Evolutionary conservation across 2,329 filamentous ascomycete genomes (phyloP).

Genomic region (Sporothrix variecibatus): DNA sequence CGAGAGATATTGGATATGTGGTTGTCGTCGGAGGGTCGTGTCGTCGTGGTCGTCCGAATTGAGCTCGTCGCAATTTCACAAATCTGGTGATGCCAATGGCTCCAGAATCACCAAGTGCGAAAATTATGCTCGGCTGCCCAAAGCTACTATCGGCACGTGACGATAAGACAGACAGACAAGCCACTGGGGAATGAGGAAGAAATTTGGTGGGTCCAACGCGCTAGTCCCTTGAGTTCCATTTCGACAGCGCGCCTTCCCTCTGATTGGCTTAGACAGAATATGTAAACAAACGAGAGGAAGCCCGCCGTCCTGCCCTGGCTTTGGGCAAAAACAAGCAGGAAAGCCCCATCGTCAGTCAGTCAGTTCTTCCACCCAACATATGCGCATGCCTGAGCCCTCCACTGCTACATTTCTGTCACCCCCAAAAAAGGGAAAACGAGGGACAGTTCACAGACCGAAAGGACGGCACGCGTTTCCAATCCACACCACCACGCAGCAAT

Average conservation of each 20-base stretch:
- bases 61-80: conserved; percentile 2
- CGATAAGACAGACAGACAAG: not conserved
- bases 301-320: not conserved
- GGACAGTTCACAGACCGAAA: not conserved
- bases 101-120: not conserved
- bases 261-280: conserved; percentile 25
- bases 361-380: not conserved
- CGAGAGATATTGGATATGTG: conserved; percentile 36
- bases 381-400: not conserved
- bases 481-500: not conserved
- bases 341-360: not conserved
- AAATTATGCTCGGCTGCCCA: conserved; percentile 13
- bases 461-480: conserved; percentile 1
- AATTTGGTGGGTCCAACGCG: not conserved
- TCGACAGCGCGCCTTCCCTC: not conserved
- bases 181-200: not conserved
- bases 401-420: not conserved
- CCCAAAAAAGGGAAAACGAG: not conserved
- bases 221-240: conserved; percentile 6
- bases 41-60: not conserved
- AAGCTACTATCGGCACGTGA: conserved; percentile 25
- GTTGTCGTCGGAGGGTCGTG: not conserved
- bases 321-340: not conserved
- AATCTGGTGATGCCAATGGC: conserved; percentile 12
- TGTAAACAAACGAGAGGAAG: conserved; percentile 30